Evolutionary conservation across 2,329 filamentous ascomycete species (phyloP).

Genomic region (Orbilia quercus): DNA sequence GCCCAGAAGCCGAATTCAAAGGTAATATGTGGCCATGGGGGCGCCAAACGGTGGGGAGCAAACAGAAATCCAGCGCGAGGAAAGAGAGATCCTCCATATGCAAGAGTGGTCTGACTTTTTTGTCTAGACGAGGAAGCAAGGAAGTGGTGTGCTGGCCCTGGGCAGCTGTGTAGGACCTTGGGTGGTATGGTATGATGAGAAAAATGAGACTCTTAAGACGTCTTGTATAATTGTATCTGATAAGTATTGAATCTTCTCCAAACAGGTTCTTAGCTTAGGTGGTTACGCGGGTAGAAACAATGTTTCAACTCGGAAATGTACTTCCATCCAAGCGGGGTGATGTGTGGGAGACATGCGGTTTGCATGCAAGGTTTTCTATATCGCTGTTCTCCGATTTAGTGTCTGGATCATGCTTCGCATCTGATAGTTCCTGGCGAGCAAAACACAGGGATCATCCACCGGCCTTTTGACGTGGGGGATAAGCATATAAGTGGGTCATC

Average conservation of each 20-base stretch:
- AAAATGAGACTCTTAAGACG: background rate
- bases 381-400: constrained; percentile 36
- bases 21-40: constrained; percentile 6
- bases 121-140: constrained; percentile 22
- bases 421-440: background rate
- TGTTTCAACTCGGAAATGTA: constrained; percentile 9
- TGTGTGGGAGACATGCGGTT: constrained; percentile 23
- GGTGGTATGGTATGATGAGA: background rate
- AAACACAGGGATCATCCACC: constrained; percentile 19
- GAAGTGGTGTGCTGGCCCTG: background rate
- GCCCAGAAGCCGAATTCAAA: constrained; percentile 20
- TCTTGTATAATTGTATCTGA: constrained; percentile 17
- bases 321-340: constrained; percentile 7
- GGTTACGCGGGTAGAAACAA: constrained; percentile 15
- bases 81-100: constrained; percentile 37
- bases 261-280: too few relatives aligned
- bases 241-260: constrained; percentile 1
- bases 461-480: constrained; percentile 50
- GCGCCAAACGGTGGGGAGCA: constrained; percentile 11
- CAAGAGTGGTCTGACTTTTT: constrained; percentile 53
- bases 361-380: constrained; percentile 21
- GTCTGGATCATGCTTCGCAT: constrained; percentile 6
- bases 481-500: constrained; percentile 31
- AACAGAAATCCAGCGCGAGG: constrained; percentile 5
- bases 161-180: background rate